A percentile compares a stretch with the other conserved stretches of the same genome.
Conservation (phyloP, 805 yeast genomes). For the Candida khao-thaluensis region DNA sequence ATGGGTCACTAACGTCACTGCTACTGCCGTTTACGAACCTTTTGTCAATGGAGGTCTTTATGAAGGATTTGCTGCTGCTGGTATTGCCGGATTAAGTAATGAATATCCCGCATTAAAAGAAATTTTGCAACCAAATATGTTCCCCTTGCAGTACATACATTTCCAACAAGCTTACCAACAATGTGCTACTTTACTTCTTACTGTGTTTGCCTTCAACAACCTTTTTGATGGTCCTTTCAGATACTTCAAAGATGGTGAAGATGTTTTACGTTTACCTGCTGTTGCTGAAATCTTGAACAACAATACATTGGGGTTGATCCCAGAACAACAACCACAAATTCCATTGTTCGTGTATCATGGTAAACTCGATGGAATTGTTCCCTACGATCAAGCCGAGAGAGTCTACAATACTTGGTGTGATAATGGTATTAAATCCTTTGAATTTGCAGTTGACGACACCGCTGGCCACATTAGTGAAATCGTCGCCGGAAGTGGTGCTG, state of each 20-base stretch:
- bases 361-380: slow-evolving; percentile 20
- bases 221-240: slow-evolving; percentile 11
- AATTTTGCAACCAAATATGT: slow-evolving; percentile 5
- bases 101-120: slow-evolving; percentile 26
- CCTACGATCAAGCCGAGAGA: slow-evolving; percentile 16
- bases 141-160: slow-evolving; percentile 7
- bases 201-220: slow-evolving; percentile 11
- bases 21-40: slow-evolving; percentile 18
- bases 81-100: slow-evolving; percentile 28
- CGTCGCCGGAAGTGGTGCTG: slow-evolving; percentile 19
- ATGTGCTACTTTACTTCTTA: slow-evolving; percentile 8
- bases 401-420: slow-evolving; percentile 25
- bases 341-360: slow-evolving; percentile 26
- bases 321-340: slow-evolving; percentile 18
- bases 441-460: slow-evolving; percentile 21
- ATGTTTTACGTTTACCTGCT: slow-evolving; percentile 6
- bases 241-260: slow-evolving; percentile 14
- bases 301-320: slow-evolving; percentile 15
- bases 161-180: slow-evolving; percentile 11
- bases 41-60: slow-evolving; percentile 22
- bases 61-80: slow-evolving; percentile 30
- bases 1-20: slow-evolving; percentile 31
- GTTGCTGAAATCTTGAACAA: slow-evolving; percentile 8
- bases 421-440: slow-evolving; percentile 24
- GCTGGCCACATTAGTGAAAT: slow-evolving; percentile 25